Evolutionary conservation across 2,329 filamentous ascomycete species (phyloP).

Genomic region (Celoporthe dispersa): DNA sequence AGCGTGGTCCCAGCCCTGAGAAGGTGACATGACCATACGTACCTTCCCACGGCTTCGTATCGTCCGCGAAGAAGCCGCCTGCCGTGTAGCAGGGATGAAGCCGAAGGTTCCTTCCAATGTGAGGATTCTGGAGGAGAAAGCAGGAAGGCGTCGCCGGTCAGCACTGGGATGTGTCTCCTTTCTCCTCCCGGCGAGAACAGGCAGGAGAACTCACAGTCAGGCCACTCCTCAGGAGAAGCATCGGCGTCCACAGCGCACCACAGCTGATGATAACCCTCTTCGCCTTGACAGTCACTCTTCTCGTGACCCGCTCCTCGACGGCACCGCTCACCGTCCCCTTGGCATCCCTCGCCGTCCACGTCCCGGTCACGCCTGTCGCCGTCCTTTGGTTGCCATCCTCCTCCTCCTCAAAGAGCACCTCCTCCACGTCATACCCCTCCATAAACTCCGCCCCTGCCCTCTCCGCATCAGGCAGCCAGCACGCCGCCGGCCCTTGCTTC

Average conservation of each 20-base stretch:
- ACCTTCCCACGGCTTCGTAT: conserved; percentile 71
- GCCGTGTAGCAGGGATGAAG: conserved; percentile 70
- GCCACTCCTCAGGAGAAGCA: conserved; percentile 78
- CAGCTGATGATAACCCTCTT: conserved; percentile 80
- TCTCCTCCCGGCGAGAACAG: background rate
- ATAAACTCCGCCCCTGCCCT: conserved; percentile 78
- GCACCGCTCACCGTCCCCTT: conserved; percentile 59
- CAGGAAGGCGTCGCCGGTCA: conserved; percentile 18
- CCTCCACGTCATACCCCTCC: conserved; percentile 77
- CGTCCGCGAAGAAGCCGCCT: conserved; percentile 68
- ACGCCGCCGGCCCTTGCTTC: conserved; percentile 79
- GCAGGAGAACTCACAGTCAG: conserved; percentile 56
- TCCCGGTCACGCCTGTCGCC: conserved; percentile 73
- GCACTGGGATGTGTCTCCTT: background rate
- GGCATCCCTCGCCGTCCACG: conserved; percentile 74
- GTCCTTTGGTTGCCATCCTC: conserved; percentile 48
- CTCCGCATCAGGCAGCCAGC: conserved; percentile 80
- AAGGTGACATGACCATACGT: conserved; percentile 14
- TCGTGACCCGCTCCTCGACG: conserved; percentile 51
- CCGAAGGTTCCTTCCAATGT: conserved; percentile 78
- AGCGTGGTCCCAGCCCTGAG: no score
- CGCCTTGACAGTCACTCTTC: conserved; percentile 73
- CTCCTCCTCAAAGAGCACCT: conserved; percentile 67
- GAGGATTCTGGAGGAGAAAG: conserved; percentile 58
- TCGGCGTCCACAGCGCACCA: conserved; percentile 76